Evolutionary conservation across 2,329 filamentous ascomycete genomes (phyloP), one percentile per base, ranked within the genome.

Genomic region (Ceratocystis variospora): DNA sequence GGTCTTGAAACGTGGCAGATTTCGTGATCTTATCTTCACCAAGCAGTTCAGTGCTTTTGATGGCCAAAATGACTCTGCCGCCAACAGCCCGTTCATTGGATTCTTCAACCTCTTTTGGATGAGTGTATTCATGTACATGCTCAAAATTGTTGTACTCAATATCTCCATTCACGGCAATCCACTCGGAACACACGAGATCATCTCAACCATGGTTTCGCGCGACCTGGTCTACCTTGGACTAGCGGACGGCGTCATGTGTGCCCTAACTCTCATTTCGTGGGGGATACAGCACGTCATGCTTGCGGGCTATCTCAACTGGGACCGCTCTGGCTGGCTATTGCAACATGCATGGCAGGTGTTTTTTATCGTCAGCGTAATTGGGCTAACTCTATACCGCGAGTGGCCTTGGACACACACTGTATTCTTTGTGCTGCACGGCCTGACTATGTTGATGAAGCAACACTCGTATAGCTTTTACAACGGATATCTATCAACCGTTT

Each of bases 331-430:
- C 1, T 91, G 88, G 88, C 80, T 90, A 28, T 75, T 90, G 33
- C 88, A 92, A 72, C 87, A 87, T 71, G 76, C 87, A 1, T 92
- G 88, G 88, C 86, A 93, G 75, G 77, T 79, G 0, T 69, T 78
- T 15, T 91, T 87, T 70, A 80, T 90, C 10, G 79, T 77, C 3
- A 78, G 78, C 7, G 81, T 87, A 2, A 77, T 91, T 4, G 82
- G 80, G 63, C 83, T 87, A 77, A 87, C 87, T 0, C 80, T 87
- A 62, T 80, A 85, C 71, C 81, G 88, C 3, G 83, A 90, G 63
- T 93, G 88, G 89, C 87, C 88, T 0, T 92, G 89, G 89, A 89
- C 88, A 15, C 88, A 90, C 71, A 89, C 87, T 1, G 86, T 90
- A 19, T 90, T 88, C 73, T 88, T 89, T 63, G 84, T 89, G 8